Percentiles rank a stretch among this genome's conserved stretches.
Conservation (phyloP, 441 rosid species). For the Macaranga tanarius region DNA sequence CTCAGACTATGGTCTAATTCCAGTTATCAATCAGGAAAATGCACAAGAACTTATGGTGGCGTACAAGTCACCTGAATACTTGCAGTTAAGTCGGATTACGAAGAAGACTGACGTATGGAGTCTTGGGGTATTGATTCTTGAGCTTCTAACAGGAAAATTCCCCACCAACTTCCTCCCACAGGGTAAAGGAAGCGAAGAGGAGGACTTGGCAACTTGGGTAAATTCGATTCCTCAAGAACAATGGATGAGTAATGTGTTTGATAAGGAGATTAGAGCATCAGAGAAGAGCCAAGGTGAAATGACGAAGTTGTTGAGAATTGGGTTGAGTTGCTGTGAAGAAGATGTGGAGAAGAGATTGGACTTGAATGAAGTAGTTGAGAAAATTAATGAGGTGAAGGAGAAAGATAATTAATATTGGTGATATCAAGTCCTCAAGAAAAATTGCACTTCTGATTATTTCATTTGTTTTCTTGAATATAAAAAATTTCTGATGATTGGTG, state of each 20-base stretch:
- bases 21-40: slow-evolving; percentile 66
- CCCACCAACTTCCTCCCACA: slow-evolving; percentile 57
- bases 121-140: slow-evolving; percentile 75
- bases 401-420: slow-evolving; percentile 37
- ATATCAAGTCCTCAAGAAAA: slow-evolving; percentile 30
- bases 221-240: slow-evolving; percentile 47
- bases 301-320: slow-evolving; percentile 67
- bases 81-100: slow-evolving; percentile 43
- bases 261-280: slow-evolving; percentile 49
- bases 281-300: slow-evolving; percentile 49
- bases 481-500: background rate
- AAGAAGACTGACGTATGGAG: slow-evolving; percentile 86
- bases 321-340: slow-evolving; percentile 71
- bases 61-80: slow-evolving; percentile 81
- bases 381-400: slow-evolving; percentile 51
- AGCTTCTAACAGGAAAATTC: slow-evolving; percentile 60
- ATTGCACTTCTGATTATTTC: slow-evolving; percentile 30
- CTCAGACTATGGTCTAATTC: slow-evolving; percentile 65
- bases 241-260: slow-evolving; percentile 52
- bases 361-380: slow-evolving; percentile 52
- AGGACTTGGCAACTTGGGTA: slow-evolving; percentile 66
- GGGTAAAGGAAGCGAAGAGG: slow-evolving; percentile 41
- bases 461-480: slow-evolving; percentile 19
- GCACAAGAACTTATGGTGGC: slow-evolving; percentile 65
- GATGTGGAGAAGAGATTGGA: slow-evolving; percentile 58